Evolutionary conservation across 164 flowering plant genomes (phyloP), one percentile per base, ranked within the genome.

Genomic region (Magnolia kwangsiensis): DNA sequence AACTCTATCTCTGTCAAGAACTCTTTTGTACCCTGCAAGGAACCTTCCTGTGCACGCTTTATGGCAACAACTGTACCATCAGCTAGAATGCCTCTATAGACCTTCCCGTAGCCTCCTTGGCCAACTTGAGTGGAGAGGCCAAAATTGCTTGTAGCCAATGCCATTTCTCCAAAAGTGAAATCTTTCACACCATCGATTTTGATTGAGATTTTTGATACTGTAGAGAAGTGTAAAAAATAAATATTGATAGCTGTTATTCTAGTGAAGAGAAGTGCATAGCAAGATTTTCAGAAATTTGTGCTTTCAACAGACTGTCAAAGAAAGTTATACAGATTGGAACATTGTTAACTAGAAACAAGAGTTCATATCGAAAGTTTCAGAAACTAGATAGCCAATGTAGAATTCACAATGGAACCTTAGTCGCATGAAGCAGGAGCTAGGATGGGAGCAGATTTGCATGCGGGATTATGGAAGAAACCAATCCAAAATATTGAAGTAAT

Each of bases 21-120:
- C 77, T 93, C 96, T 73, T 85, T 88, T 59, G 84, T 80, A 55
- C 93, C 98, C 81, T 93, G 96, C 51, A 91, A 75, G 1, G 96
- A 91, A 74, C 92, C 92, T 78, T 86, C 86, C 78, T 83, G 82
- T 68, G 95, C 92, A 63, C 98, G 91, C 80, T 93, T 93, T 58
- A 91, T 79, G 21, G 98, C 96, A 50, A 93, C 95, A 74, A 82
- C 64, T 51, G 84, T 80, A 16, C 81, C 76, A 70, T 88, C 88
- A 51, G 81, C 71, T 69, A 93, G 78, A 75, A 81, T 79, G 37
- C 96, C 98, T 83, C 55, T 89, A 67, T 85, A 89, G 27, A 93
- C 98, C 70, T 82, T 89, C 49, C 98, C 98, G 81, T 91, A 93
- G 31, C 98, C 98, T 80, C 98, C 98, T 84, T 77, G 84, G 45